These are phyloP conservation scores for Phytophthora hibernalis DNA, from an alignment of 352 stramenopile species.

Conservation along the genomic window DNA sequence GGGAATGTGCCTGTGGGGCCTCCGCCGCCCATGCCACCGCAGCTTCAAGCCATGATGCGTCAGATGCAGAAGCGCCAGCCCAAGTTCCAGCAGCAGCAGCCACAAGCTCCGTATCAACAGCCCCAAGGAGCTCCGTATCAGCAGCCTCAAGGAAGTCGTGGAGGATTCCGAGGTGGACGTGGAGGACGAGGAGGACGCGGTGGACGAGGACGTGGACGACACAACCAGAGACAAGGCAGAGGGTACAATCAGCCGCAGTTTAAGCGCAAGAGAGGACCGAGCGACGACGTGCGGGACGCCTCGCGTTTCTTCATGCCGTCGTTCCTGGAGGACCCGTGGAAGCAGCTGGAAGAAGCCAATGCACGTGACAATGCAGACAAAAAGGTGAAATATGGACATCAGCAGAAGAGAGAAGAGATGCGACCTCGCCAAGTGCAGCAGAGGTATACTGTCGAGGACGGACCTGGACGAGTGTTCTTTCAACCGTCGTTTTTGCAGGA, in stretches of 20 bases:
- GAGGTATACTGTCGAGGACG: constrained; percentile 10
- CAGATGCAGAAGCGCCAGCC: constrained; percentile 58
- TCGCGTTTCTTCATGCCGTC: constrained; percentile 73
- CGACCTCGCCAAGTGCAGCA: constrained; percentile 23
- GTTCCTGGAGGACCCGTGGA: constrained; percentile 76
- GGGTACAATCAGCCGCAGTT: constrained; percentile 28
- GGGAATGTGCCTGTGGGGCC: background rate
- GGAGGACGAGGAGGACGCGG: background rate
- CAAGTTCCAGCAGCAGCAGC: constrained; percentile 43
- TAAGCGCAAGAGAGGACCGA: constrained; percentile 59
- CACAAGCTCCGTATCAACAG: constrained; percentile 12
- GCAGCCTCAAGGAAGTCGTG: constrained; percentile 15
- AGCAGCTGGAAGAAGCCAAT: constrained; percentile 32
- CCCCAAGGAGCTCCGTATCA: constrained; percentile 6
- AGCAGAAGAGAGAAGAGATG: constrained; percentile 23
- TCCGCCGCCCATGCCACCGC: constrained; percentile 44
- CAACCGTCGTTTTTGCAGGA: constrained; percentile 74
- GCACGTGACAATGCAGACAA: background rate
- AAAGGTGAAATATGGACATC: background rate
- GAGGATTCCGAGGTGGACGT: constrained; percentile 25
- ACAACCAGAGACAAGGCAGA: constrained; percentile 32
- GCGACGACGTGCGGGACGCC: constrained; percentile 47
- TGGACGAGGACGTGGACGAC: constrained; percentile 24
- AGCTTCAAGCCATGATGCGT: constrained; percentile 62
- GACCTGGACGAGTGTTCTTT: constrained; percentile 66